Evolutionary conservation across 2,329 filamentous ascomycete genomes (phyloP).

Genomic region (Sphaerulina populicola): DNA sequence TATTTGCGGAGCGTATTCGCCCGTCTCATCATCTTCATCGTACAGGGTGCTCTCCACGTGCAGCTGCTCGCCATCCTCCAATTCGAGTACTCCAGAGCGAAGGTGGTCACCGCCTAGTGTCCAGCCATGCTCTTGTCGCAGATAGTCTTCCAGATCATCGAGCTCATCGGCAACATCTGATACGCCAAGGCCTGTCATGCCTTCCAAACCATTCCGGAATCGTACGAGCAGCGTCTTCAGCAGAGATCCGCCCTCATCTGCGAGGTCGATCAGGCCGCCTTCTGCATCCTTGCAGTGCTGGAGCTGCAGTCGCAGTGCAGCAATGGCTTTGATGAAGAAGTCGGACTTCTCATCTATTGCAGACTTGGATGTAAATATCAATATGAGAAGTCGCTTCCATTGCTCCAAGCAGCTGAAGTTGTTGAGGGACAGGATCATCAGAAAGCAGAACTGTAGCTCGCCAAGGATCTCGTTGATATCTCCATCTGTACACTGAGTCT

Average conservation of each 20-base stretch:
- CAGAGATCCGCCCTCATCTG: constrained; percentile 44
- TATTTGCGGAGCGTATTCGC: constrained; percentile 55
- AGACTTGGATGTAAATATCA: constrained; percentile 50
- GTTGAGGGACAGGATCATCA: constrained; percentile 56
- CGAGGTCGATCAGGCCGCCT: constrained; percentile 53
- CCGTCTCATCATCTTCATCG: constrained; percentile 55
- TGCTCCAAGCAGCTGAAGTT: constrained; percentile 60
- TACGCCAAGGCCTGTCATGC: constrained; percentile 34
- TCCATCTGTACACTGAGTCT: constrained; percentile 34
- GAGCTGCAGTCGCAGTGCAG: constrained; percentile 46
- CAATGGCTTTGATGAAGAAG: constrained; percentile 48
- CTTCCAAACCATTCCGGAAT: constrained; percentile 47
- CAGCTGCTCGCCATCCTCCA: constrained; percentile 57
- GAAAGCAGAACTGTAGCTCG: constrained; percentile 55
- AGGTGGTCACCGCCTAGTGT: constrained; percentile 48
- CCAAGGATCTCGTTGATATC: constrained; percentile 39
- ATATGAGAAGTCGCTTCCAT: constrained; percentile 52
- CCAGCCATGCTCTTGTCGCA: constrained; percentile 51
- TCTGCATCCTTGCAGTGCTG: constrained; percentile 52
- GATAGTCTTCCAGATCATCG: constrained; percentile 47
- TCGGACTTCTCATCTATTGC: constrained; percentile 43
- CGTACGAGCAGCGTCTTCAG: constrained; percentile 46
- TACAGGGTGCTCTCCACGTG: constrained; percentile 45
- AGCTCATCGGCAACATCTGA: constrained; percentile 46
- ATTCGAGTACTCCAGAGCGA: constrained; percentile 49